Percentiles rank a stretch among this genome's conserved stretches.
Conservation (phyloP, 352 stramenopile genomes). For the Phytophthora tentaculata region DNA sequence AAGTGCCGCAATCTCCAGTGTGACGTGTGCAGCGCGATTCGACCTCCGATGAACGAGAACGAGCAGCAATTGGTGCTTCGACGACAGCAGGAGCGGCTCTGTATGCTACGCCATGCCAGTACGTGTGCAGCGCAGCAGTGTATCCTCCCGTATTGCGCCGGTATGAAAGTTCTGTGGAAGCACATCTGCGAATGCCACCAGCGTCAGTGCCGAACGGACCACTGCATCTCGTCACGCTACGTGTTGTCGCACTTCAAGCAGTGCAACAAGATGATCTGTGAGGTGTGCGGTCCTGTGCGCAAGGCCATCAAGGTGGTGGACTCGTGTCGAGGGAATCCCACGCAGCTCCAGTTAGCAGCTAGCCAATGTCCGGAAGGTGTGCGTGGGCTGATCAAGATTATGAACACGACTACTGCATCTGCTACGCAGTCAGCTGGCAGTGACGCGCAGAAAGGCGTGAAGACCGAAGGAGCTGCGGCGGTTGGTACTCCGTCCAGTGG, state of each 20-base stretch:
- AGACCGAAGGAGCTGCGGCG: conserved; percentile 23
- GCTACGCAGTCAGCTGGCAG: conserved; percentile 33
- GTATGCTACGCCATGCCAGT: conserved; percentile 88
- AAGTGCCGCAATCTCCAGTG: conserved; percentile 90
- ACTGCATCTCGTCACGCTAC: conserved; percentile 90
- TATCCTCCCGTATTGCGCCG: conserved; percentile 82
- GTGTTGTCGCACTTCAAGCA: conserved; percentile 92
- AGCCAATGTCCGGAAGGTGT: conserved; percentile 79
- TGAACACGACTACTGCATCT: conserved; percentile 75
- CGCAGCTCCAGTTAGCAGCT: conserved; percentile 72
- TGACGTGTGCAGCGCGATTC: conserved; percentile 88
- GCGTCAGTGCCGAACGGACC: conserved; percentile 84
- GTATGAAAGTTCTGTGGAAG: conserved; percentile 92
- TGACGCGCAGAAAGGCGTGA: conserved; percentile 16
- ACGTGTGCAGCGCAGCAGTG: conserved; percentile 75
- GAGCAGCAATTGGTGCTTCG: conserved; percentile 87
- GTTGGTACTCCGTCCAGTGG: conserved; percentile 8
- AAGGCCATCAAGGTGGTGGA: conserved; percentile 91
- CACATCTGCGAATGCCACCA: conserved; percentile 92
- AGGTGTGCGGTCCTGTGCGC: conserved; percentile 86
- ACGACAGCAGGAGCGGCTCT: conserved; percentile 85
- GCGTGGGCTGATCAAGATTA: conserved; percentile 87
- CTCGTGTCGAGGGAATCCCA: conserved; percentile 75
- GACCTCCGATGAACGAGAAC: conserved; percentile 87
- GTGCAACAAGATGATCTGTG: conserved; percentile 92